Conservation (phyloP, 768 basidiomycete species). For the Austroboletus eburneus region DNA sequence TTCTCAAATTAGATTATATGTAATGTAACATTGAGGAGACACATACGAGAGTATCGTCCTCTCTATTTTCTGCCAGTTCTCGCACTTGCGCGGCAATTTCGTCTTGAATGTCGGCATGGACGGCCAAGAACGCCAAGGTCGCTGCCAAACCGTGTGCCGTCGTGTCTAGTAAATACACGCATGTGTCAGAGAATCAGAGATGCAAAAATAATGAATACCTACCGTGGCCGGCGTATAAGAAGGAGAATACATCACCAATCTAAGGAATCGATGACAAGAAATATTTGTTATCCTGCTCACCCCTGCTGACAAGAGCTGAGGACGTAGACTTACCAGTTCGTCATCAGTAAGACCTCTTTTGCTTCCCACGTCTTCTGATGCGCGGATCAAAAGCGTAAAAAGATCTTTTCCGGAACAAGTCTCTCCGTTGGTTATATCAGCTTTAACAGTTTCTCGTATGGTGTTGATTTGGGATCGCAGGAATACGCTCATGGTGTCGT, state of each 20-base stretch:
- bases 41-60: constrained; percentile 15
- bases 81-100: constrained; percentile 28
- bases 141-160: constrained; percentile 29
- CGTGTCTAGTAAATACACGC: constrained; percentile 27
- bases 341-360: constrained; percentile 13
- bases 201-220: neutral
- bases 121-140: constrained; percentile 28
- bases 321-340: constrained; percentile 10
- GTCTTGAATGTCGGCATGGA: constrained; percentile 30
- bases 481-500: constrained; percentile 14
- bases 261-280: no score
- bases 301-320: neutral
- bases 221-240: constrained; percentile 60
- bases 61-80: constrained; percentile 19
- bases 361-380: constrained; percentile 13
- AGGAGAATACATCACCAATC: constrained; percentile 49
- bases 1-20: no score
- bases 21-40: neutral
- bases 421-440: neutral
- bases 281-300: neutral
- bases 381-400: constrained; percentile 14
- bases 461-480: constrained; percentile 13
- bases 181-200: neutral
- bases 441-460: constrained; percentile 5
- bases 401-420: constrained; percentile 4